Evolutionary conservation across 169 alveolate species (phyloP).

Genomic region (Cryptosporidium bovis): DNA sequence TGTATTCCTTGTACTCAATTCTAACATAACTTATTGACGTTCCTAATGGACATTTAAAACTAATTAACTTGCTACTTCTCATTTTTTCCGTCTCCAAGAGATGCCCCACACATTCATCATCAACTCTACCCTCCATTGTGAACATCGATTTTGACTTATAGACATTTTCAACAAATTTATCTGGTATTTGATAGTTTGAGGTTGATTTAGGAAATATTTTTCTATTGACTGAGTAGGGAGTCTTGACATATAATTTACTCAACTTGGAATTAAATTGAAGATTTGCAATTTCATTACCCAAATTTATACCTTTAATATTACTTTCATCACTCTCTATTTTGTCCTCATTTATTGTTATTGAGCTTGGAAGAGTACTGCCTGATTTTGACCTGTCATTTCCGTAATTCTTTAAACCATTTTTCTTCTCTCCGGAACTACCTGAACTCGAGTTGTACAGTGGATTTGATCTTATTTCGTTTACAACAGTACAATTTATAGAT

Average conservation of each 20-base stretch:
- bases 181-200: constrained; percentile 10
- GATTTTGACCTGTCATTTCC: too few species aligned
- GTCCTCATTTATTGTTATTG: too few species aligned
- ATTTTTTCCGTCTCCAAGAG: constrained; percentile 31
- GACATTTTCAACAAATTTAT: constrained; percentile 10
- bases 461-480: constrained; percentile 6
- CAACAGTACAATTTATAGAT: constrained; percentile 33
- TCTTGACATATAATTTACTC: constrained; percentile 29
- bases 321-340: not conserved
- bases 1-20: constrained; percentile 36
- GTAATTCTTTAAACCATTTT: not conserved
- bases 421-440: not conserved
- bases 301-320: not conserved
- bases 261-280: constrained; percentile 36
- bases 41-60: constrained; percentile 64
- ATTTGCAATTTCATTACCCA: constrained; percentile 36
- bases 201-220: constrained; percentile 6
- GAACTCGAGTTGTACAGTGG: not conserved
- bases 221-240: not conserved
- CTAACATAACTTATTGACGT: constrained; percentile 32
- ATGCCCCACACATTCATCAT: constrained; percentile 48
- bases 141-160: constrained; percentile 43
- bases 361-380: too few species aligned
- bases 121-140: constrained; percentile 38
- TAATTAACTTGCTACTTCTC: constrained; percentile 5